Base-by-base conservation (phyloP, 2,329 filamentous ascomycete genomes). In the Byssochlamys sp. region DNA sequence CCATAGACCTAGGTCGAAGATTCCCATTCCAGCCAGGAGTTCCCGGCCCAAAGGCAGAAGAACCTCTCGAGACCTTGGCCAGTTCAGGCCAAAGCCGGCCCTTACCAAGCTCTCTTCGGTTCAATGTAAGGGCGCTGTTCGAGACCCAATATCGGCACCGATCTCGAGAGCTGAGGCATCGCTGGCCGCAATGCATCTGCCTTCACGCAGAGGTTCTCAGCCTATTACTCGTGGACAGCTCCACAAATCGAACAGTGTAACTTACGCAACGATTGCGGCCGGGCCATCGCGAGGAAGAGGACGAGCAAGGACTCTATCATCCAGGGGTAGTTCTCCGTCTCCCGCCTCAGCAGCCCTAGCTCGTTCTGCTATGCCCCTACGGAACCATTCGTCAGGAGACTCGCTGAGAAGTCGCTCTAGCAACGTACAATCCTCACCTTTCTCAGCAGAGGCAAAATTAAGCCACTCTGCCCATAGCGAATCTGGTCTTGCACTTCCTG, bases 81-180 rank as follows among this genome's bases (percentile, higher is more conserved):
- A 62, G 27, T 71, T 61, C 58, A 65, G 66, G 52, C 63, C 64
- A 12, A 39, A 63, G 24, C 59, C 63, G 27, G 58, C 63, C 2
- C 63, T 63, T 5, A 65, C 66, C 14, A 63, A 63, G 14, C 51
- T 71, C 4, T 65, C 69, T 24, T 60, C 61, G 27, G 63, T 60
- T 27, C 60, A 71, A 45, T 73, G 67, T 39, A 63, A 66, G 57
- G 73, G 68, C 57, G 14, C 33, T 61, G 49, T 62, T 58, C 31
- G 62, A 59, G 49, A 57, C 55, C 19, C 59, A 55, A 31, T 64
- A 56, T 57, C 67, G 56, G 55, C 56, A 26, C 66, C 67, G 59
- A 59, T 28, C 4, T 76, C 75, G 2, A 69, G 70, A 28, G 76
- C 75, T 3, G 70, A 73, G 29, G 67, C 68, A 57, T 69, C 71